Conservation (phyloP, 2,329 filamentous ascomycete species). For the Fusarium mundagurra region DNA sequence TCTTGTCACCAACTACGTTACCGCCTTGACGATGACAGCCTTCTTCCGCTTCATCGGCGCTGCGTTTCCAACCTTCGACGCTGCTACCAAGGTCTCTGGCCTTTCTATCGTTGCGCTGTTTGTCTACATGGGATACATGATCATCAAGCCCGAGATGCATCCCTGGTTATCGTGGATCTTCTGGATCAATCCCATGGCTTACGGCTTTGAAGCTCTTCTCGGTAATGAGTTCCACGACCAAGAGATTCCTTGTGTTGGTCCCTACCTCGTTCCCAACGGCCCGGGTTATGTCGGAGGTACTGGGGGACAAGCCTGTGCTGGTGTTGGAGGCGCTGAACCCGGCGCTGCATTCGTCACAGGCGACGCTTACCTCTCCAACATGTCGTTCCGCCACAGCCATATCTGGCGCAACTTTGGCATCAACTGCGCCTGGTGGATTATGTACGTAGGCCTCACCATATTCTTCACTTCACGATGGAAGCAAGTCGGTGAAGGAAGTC, state of each 20-base stretch:
- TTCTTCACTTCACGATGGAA: constrained; percentile 67
- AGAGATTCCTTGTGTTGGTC: constrained; percentile 59
- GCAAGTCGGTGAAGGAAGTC: constrained; percentile 60
- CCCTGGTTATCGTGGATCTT: constrained; percentile 71
- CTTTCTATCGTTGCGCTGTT: constrained; percentile 60
- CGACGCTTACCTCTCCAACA: constrained; percentile 63
- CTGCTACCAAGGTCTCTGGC: constrained; percentile 66
- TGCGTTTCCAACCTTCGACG: constrained; percentile 64
- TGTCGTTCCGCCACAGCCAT: constrained; percentile 63
- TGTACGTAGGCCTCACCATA: constrained; percentile 68
- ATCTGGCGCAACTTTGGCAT: constrained; percentile 71
- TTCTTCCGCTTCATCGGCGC: constrained; percentile 67
- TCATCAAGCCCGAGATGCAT: constrained; percentile 69
- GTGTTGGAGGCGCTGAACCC: constrained; percentile 63
- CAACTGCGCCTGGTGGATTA: constrained; percentile 68
- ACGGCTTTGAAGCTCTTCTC: constrained; percentile 74
- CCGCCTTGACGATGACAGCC: constrained; percentile 62
- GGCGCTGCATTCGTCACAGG: constrained; percentile 63
- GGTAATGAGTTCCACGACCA: constrained; percentile 75
- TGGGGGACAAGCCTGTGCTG: constrained; percentile 62
- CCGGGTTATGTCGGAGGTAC: constrained; percentile 54
- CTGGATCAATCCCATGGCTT: constrained; percentile 74
- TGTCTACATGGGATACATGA: constrained; percentile 73
- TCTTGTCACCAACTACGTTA: constrained; percentile 54
- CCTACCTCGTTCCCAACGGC: constrained; percentile 62